A percentile compares a stretch with the other conserved stretches of the same genome.
Conservation (phyloP, 2,329 filamentous ascomycete species). For the Exserohilum turcica region DNA sequence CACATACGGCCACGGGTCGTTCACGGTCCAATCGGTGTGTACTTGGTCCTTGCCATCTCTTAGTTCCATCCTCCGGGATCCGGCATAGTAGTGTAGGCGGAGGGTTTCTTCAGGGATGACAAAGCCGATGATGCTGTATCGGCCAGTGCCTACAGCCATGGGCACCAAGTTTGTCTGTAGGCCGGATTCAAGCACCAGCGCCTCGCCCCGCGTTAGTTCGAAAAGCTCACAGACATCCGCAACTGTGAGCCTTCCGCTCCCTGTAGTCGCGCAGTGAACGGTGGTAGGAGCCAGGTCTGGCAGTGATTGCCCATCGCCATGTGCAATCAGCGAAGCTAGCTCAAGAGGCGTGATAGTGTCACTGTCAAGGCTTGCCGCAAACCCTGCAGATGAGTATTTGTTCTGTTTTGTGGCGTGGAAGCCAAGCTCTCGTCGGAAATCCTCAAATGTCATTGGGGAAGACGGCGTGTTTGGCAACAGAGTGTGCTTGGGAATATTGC, state of each 20-base stretch:
- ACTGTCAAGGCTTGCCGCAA: slow-evolving; percentile 14
- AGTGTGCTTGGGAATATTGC: slow-evolving; percentile 12
- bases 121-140: slow-evolving; percentile 76
- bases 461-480: slow-evolving; percentile 16
- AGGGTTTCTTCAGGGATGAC: slow-evolving; percentile 60
- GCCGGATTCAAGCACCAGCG: slow-evolving; percentile 56
- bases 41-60: slow-evolving; percentile 36
- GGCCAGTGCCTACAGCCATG: slow-evolving; percentile 58
- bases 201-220: slow-evolving; percentile 41
- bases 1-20: slow-evolving; percentile 49
- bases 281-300: slow-evolving; percentile 33
- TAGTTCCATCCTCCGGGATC: slow-evolving; percentile 34
- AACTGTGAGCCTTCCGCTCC: slow-evolving; percentile 44
- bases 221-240: slow-evolving; percentile 47
- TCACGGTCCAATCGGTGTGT: slow-evolving; percentile 31
- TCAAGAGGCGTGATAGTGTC: slow-evolving; percentile 26
- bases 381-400: slow-evolving; percentile 9
- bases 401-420: slow-evolving; percentile 13
- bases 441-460: slow-evolving; percentile 24
- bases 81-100: slow-evolving; percentile 44
- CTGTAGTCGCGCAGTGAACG: slow-evolving; percentile 43
- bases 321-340: slow-evolving; percentile 34
- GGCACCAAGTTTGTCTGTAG: slow-evolving; percentile 48
- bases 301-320: slow-evolving; percentile 31
- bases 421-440: slow-evolving; percentile 27